Evolutionary conservation across 306 rosid species (phyloP).

Genomic region (Medicago arabica): DNA sequence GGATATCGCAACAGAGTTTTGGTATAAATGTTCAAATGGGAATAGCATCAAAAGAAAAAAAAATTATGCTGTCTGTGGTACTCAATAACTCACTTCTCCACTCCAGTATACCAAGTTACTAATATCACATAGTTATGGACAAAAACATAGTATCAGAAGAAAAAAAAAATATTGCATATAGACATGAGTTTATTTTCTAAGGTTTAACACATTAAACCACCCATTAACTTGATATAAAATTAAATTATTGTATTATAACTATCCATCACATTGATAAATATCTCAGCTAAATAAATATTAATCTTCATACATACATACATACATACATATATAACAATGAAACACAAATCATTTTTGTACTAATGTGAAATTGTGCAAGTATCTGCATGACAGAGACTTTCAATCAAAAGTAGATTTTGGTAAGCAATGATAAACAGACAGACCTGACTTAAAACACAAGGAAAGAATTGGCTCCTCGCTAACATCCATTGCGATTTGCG

Average conservation of each 20-base stretch:
- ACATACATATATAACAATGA: too few species aligned
- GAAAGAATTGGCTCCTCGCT: slow-evolving; percentile 73
- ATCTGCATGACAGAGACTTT: background rate
- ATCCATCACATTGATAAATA: background rate
- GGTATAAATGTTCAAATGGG: background rate
- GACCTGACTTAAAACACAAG: slow-evolving; percentile 77
- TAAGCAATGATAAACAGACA: background rate
- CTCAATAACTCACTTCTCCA: background rate
- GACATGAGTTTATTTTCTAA: background rate
- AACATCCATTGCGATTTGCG: slow-evolving; percentile 65
- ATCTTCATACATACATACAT: background rate
- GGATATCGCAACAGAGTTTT: background rate
- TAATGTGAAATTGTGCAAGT: background rate
- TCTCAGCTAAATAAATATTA: background rate
- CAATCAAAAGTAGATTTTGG: background rate
- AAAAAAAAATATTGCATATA: background rate
- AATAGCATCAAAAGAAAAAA: slow-evolving; percentile 11
- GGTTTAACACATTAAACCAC: background rate
- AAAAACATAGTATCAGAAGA: background rate
- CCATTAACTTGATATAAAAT: background rate
- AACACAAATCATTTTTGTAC: background rate
- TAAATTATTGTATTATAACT: background rate
- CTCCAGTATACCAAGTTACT: background rate
- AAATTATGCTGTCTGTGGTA: background rate
- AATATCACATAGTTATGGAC: background rate